Percentiles rank a stretch among this genome's conserved stretches.
Evolutionary conservation across 2,329 filamentous ascomycete species (phyloP).

Genomic region (Penicillium digitatum): DNA sequence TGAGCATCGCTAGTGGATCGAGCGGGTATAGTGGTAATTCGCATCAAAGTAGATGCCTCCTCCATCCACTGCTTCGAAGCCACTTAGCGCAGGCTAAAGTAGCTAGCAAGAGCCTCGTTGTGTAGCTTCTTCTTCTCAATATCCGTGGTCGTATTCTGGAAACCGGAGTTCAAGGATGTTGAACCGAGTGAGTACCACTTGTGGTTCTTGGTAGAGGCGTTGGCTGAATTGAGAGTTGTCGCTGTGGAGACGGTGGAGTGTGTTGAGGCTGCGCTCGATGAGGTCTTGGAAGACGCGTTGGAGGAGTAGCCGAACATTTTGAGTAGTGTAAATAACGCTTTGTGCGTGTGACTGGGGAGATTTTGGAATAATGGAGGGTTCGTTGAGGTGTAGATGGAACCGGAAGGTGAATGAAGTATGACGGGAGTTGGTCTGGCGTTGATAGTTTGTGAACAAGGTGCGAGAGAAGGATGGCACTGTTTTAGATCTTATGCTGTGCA

Average conservation of each 20-base stretch:
- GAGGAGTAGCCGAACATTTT: constrained; percentile 14
- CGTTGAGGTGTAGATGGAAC: neutral
- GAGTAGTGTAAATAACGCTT: neutral
- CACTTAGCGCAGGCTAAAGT: constrained; percentile 23
- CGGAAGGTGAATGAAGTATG: neutral
- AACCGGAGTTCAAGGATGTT: constrained; percentile 2
- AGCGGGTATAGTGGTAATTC: neutral
- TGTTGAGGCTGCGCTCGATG: constrained; percentile 19
- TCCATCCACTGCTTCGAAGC: neutral
- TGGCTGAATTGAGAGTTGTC: constrained; percentile 23
- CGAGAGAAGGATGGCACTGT: neutral
- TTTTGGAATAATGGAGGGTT: neutral
- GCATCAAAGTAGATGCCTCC: neutral
- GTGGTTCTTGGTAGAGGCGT: constrained; percentile 13
- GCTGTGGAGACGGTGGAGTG: constrained; percentile 24
- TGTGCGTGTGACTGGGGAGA: neutral
- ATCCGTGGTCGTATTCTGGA: neutral
- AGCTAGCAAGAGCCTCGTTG: constrained; percentile 23
- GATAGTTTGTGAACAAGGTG: neutral
- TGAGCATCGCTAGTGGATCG: neutral
- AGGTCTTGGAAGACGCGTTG: constrained; percentile 10
- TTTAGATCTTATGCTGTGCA: neutral
- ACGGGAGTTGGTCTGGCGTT: neutral
- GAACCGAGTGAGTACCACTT: constrained; percentile 20
- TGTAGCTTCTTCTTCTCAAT: constrained; percentile 15